phyloP scores from a whole-genome alignment of 345 rosid genomes.

The Brassica nigra region DNA sequence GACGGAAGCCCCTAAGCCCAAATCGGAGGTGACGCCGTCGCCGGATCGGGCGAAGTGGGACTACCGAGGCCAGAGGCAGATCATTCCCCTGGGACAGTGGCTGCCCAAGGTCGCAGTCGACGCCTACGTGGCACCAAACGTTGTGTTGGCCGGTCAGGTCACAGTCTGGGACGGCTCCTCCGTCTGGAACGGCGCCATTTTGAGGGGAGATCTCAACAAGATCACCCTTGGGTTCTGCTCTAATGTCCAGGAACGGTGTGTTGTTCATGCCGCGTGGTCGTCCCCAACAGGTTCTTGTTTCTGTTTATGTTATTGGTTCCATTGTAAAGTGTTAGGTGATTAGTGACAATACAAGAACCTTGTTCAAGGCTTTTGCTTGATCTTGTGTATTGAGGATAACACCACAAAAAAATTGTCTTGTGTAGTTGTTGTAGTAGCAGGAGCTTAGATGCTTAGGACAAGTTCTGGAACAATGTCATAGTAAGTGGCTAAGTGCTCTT shows the following conservation, averaged over 20 bases:
- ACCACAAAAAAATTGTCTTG: background rate
- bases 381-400: background rate
- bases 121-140: constrained; percentile 93
- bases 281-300: constrained; percentile 79
- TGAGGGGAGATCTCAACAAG: constrained; percentile 96
- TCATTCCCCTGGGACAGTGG: constrained; percentile 96
- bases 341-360: background rate
- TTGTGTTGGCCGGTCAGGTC: constrained; percentile 91
- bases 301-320: background rate
- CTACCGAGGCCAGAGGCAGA: constrained; percentile 91
- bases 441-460: constrained; percentile 4
- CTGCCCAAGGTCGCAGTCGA: constrained; percentile 92
- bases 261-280: constrained; percentile 95
- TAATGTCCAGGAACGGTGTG: constrained; percentile 91
- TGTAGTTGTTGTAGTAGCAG: background rate
- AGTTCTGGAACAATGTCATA: background rate
- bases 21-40: constrained; percentile 56
- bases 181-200: constrained; percentile 89
- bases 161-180: constrained; percentile 85
- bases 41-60: constrained; percentile 94
- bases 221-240: constrained; percentile 94
- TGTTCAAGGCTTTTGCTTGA: background rate
- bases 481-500: background rate
- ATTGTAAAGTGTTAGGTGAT: background rate
- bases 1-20: constrained; percentile 47